Evolutionary conservation across 805 yeast species (phyloP).

Genomic region (Wickerhamomyces chambardii): DNA sequence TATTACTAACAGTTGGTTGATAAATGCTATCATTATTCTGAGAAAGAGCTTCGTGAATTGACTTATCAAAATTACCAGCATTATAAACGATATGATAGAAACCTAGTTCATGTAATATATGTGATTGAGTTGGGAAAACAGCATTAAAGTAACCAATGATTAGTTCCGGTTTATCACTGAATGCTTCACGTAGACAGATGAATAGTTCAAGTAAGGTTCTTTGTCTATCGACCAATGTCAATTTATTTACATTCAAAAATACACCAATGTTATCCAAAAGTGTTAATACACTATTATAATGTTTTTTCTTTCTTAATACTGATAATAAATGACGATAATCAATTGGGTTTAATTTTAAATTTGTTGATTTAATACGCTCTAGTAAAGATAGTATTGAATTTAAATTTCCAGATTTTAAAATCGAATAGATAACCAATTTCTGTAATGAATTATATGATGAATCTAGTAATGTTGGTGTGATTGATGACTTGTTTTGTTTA

Average conservation of each 20-base stretch:
- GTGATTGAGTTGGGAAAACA: constrained; percentile 6
- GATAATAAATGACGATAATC: too few species aligned
- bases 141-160: constrained; percentile 14
- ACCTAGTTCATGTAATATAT: constrained; percentile 9
- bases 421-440: too few species aligned
- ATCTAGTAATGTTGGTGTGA: too few species aligned
- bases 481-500: too few species aligned
- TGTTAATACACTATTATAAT: constrained; percentile 4
- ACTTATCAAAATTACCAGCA: neutral
- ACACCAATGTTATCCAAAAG: constrained; percentile 9
- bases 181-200: constrained; percentile 7
- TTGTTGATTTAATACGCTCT: too few species aligned
- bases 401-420: too few species aligned
- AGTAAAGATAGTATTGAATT: too few species aligned
- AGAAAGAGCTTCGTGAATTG: too few species aligned
- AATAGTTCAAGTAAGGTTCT: constrained; percentile 10
- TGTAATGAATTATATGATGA: too few species aligned
- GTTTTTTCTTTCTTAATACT: too few species aligned
- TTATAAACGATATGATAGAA: constrained; percentile 8
- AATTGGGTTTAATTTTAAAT: too few species aligned
- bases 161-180: constrained; percentile 10
- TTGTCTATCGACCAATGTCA: constrained; percentile 1
- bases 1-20: constrained; percentile 4
- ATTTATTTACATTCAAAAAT: constrained; percentile 4
- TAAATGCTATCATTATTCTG: neutral